Percentiles rank a stretch among this genome's conserved stretches.
Evolutionary conservation across 2,329 filamentous ascomycete species (phyloP).

Genomic region (Pleomassaria siparia): DNA sequence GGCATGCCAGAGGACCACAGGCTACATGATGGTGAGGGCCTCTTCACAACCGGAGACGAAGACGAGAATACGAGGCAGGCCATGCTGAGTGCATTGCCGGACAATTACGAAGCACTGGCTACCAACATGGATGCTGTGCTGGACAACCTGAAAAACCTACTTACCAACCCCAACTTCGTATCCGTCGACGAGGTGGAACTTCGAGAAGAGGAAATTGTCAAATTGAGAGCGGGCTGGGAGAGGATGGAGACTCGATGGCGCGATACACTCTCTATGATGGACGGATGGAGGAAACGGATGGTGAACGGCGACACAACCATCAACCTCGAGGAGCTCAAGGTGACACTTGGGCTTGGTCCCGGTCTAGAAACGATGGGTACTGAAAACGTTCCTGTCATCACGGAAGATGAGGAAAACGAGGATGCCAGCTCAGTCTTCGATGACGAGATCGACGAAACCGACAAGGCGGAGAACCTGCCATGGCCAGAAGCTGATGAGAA

Average conservation of each 20-base stretch:
- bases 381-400: slow-evolving; percentile 31
- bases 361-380: slow-evolving; percentile 36
- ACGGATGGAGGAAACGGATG: slow-evolving; percentile 86
- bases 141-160: slow-evolving; percentile 75
- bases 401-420: slow-evolving; percentile 24
- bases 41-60: slow-evolving; percentile 32
- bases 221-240: slow-evolving; percentile 83
- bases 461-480: slow-evolving; percentile 21
- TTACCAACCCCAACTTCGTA: slow-evolving; percentile 96
- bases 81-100: slow-evolving; percentile 52
- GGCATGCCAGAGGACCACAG: slow-evolving; percentile 49
- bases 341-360: slow-evolving; percentile 63
- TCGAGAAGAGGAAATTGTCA: slow-evolving; percentile 86
- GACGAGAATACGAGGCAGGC: slow-evolving; percentile 33
- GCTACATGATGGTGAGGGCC: slow-evolving; percentile 24
- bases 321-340: slow-evolving; percentile 61
- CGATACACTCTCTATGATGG: slow-evolving; percentile 87
- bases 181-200: slow-evolving; percentile 90
- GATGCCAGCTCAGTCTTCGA: slow-evolving; percentile 32
- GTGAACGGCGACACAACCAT: slow-evolving; percentile 68
- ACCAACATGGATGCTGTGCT: slow-evolving; percentile 75
- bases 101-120: slow-evolving; percentile 68
- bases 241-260: slow-evolving; percentile 91
- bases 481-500: slow-evolving; percentile 27
- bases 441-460: slow-evolving; percentile 29